Evolutionary conservation across 441 rosid genomes (phyloP).

Genomic region (Adansonia gregorii): DNA sequence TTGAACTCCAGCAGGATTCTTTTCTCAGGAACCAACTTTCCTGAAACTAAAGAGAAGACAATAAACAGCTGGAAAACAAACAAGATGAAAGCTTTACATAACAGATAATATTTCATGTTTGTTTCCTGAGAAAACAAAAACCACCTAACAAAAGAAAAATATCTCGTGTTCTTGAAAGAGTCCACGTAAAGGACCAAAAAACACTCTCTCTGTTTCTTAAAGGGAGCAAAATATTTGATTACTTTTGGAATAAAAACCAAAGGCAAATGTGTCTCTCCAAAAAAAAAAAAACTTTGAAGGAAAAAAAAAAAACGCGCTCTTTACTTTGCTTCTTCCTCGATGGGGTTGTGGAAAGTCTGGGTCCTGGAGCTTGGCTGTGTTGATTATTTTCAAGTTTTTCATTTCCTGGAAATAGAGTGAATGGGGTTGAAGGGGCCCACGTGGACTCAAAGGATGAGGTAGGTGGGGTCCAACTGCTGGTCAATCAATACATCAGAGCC

Average conservation of each 20-base stretch:
- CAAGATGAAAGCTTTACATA: conserved; percentile 28
- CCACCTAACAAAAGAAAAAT: conserved; percentile 27
- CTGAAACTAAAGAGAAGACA: conserved; percentile 16
- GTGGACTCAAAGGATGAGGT: not conserved
- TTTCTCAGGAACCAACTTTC: not conserved
- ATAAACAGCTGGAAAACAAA: conserved; percentile 27
- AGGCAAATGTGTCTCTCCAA: not conserved
- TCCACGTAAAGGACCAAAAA: not conserved
- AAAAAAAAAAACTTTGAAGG: not conserved
- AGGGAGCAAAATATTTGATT: not conserved
- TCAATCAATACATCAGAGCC: conserved; percentile 21
- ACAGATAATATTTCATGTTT: conserved; percentile 34
- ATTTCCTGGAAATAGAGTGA: not conserved
- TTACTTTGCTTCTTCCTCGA: not conserved
- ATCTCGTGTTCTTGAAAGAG: conserved; percentile 21
- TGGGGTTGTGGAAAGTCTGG: conserved; percentile 1
- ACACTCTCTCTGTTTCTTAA: not conserved
- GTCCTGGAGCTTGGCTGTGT: not conserved
- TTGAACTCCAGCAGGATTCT: conserved; percentile 24
- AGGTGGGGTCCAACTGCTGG: conserved; percentile 15
- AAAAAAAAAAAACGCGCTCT: conserved; percentile 11
- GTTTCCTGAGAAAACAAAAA: conserved; percentile 9
- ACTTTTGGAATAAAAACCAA: not conserved
- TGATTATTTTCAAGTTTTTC: not conserved
- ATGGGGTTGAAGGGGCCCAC: not conserved